Base-by-base conservation (phyloP, 2,329 filamentous ascomycete species). In the Bipolaris victoriae region DNA sequence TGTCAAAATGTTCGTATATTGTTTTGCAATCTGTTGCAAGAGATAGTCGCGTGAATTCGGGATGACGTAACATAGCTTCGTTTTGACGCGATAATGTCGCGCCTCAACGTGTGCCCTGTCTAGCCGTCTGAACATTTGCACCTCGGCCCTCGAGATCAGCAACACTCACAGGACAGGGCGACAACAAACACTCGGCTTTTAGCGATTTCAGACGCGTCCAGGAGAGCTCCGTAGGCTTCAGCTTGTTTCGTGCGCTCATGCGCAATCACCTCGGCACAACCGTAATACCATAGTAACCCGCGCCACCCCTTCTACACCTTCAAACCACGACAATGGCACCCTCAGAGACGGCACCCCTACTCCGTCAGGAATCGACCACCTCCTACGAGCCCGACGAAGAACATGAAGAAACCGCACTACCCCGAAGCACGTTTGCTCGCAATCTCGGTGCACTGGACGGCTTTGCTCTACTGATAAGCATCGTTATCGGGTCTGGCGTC, bases 401-500 rank as follows among this genome's bases (percentile, higher is more conserved):
- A 11, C 49, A 58, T 5, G 61, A 66, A 10, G 55, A 57, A 5
- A 47, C 57, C n/a, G 56, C 58, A 5, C 39, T 60, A 13, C 60
- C 64, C 7, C 65, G 54, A 31, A 66, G 66, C n/a, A 75, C 70
- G 2, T 76, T 76, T 52, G 72, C 74, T 6, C 65, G 66, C 36
- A 72, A 67, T 43, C 65, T 76, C 15, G 54, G 66, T 49, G 68
- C 74, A 5, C 47, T 71, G 2, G 71, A 76, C 41, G 74, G 71
- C 16, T 88, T 87, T 62, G 85, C 83, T 16, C 85, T 88, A 46
- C 79, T 88, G 51, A 83, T 88, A 63, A 85, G 83, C 73, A 87
- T 88, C 64, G 85, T 88, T 40, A 87, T 88, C 51, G 86, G 86
- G 20, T 86, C 84, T 40, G 86, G 86, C 46, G 82, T 89, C 20